phyloP scores from a whole-genome alignment of 2,329 filamentous ascomycete genomes.

The Dactylellina leptospora region DNA sequence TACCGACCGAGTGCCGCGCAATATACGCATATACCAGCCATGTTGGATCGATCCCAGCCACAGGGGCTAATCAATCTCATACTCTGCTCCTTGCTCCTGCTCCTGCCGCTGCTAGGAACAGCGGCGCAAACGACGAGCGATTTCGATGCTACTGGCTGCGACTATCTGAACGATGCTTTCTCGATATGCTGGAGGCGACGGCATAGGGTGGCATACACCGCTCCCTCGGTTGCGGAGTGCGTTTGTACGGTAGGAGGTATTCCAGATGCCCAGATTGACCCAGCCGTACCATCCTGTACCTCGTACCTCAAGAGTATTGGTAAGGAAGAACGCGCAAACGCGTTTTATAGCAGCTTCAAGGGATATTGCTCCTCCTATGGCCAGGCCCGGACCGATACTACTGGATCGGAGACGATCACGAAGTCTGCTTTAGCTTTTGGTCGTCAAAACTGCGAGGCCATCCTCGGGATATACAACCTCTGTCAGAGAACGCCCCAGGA shows the following conservation, averaged over 20 bases:
- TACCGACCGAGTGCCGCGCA: not conserved
- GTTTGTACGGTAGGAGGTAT: conserved; percentile 33
- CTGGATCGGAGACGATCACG: not conserved
- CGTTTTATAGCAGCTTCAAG: conserved; percentile 40
- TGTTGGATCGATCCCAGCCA: conserved; percentile 6
- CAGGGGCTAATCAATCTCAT: conserved; percentile 9
- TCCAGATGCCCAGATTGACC: conserved; percentile 33
- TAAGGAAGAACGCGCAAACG: not conserved
- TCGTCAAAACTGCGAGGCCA: conserved; percentile 8
- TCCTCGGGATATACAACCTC: conserved; percentile 15
- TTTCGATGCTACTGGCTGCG: conserved; percentile 14
- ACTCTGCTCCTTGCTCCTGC: conserved; percentile 25
- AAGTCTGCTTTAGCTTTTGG: not conserved
- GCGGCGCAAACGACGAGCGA: conserved; percentile 19
- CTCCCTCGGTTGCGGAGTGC: conserved; percentile 27
- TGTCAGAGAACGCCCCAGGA: conserved; percentile 34
- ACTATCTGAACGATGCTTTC: conserved; percentile 32
- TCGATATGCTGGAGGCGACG: conserved; percentile 26
- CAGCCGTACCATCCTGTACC: conserved; percentile 26
- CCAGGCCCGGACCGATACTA: not conserved
- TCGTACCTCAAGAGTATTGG: conserved; percentile 17
- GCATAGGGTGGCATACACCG: conserved; percentile 18
- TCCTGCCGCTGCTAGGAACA: conserved; percentile 18
- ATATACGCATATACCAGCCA: not conserved
- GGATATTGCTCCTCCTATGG: conserved; percentile 43